phyloP scores from a whole-genome alignment of 805 yeast species.

The Torulaspora quercuum region DNA sequence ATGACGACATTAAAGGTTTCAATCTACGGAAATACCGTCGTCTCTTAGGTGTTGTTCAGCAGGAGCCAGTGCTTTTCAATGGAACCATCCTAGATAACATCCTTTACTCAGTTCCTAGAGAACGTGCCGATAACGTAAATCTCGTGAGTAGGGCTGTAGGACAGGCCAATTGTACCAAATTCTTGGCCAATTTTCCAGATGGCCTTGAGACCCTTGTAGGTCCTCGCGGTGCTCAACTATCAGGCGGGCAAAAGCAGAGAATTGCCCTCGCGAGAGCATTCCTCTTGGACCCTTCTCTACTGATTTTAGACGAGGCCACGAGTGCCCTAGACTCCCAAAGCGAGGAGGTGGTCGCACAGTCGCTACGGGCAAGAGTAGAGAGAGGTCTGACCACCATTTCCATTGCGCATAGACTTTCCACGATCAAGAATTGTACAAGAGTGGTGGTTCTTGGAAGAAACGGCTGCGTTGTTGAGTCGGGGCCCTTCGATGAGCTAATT shows the following conservation, averaged over 20 bases:
- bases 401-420: constrained; percentile 87
- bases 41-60: constrained; percentile 85
- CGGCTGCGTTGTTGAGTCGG: constrained; percentile 74
- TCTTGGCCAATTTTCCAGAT: constrained; percentile 72
- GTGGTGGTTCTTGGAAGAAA: constrained; percentile 73
- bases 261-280: constrained; percentile 88
- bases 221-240: constrained; percentile 79
- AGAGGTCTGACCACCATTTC: constrained; percentile 73
- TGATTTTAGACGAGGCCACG: constrained; percentile 90
- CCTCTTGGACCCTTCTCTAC: constrained; percentile 70
- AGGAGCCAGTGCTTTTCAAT: constrained; percentile 84
- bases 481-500: constrained; percentile 52
- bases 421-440: constrained; percentile 77
- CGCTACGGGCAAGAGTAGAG: constrained; percentile 53
- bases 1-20: constrained; percentile 56
- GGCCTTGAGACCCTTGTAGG: constrained; percentile 82
- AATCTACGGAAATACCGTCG: constrained; percentile 71
- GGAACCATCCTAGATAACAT: constrained; percentile 85
- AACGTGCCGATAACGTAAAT: constrained; percentile 52
- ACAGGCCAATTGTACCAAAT: constrained; percentile 69
- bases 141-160: constrained; percentile 59
- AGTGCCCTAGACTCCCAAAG: constrained; percentile 88
- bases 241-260: constrained; percentile 95
- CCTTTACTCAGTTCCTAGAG: constrained; percentile 58
- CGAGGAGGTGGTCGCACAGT: constrained; percentile 78